Evolutionary conservation across 1,284 basidiomycete genomes (phyloP), one percentile per base, ranked within the genome.

Genomic region (Coniferiporia sulphurascens): DNA sequence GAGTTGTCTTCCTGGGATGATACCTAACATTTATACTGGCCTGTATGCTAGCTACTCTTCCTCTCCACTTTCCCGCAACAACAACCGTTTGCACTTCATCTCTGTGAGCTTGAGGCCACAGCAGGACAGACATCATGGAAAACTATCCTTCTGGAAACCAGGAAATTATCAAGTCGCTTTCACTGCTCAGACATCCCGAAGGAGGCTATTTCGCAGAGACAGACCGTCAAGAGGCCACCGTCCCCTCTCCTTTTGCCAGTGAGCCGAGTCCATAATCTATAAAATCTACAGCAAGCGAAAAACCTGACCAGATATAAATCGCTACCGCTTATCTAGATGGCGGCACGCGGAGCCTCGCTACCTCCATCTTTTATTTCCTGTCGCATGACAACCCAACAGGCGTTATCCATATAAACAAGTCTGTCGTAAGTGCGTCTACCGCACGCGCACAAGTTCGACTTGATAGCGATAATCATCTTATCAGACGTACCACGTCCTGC

Each of bases 401-500:
- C 1, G 66, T 72, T n/a, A 71, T 79, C 60, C 77, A 80, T 59
- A 75, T 75, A 72, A 78, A 80, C 68, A 78, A 76, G 61, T 76
- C 76, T 2, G 70, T 74, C 4, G 76, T 77, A 63, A 35, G 74
- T 67, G 41, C 7, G 2, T 12, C 41, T n/a, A 12, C n/a, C 12
- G 3, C n/a, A 12, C 3, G 41, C 41, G 12, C 10, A 43, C n/a
- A 27, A 27, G 27, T 27, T 27, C 2, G 3, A 27, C 27, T 27
- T 27, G 27, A 27, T 5, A 27, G 27, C 27, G 27, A 27, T 27
- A 43, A 43, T 43, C 12, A 2, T 43, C n/a, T n/a, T 17, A 51
- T 19, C 61, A 81, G 78, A 81, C 77, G 3, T 78, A 79, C 68
- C 79, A 81, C 62, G 72, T 78, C 19, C 72, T 75, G 12, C 79